These are phyloP conservation scores for Gnaphalium uliginosum DNA, from an alignment of 129 eudicot species.

Conservation along the genomic window DNA sequence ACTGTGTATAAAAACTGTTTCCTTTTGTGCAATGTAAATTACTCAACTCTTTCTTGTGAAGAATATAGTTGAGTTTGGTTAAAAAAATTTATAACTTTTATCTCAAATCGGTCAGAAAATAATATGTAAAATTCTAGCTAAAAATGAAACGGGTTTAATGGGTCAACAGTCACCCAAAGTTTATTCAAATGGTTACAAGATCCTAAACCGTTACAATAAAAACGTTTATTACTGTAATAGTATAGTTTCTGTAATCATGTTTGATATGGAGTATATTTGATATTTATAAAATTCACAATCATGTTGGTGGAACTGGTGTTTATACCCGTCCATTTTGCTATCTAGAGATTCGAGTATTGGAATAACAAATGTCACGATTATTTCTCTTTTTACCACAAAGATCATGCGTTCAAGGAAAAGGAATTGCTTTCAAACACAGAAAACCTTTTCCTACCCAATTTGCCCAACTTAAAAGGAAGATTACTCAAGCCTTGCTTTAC, in stretches of 20 bases:
- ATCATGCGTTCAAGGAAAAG: background rate
- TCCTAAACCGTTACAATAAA: background rate
- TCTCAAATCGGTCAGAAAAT: background rate
- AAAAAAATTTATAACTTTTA: background rate
- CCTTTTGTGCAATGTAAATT: background rate
- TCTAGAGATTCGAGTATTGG: constrained; percentile 6
- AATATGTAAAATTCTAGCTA: background rate
- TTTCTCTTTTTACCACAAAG: constrained; percentile 5
- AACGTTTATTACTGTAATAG: background rate
- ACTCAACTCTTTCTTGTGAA: background rate
- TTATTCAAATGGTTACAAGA: background rate
- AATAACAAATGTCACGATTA: constrained; percentile 2
- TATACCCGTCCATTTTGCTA: constrained; percentile 1
- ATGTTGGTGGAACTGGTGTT: background rate
- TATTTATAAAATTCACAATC: background rate
- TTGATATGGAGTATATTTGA: background rate
- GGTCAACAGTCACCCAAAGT: background rate
- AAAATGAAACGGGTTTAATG: background rate
- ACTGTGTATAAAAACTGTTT: background rate
- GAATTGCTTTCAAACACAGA: background rate
- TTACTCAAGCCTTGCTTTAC: constrained; percentile 8
- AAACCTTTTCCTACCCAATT: constrained; percentile 1
- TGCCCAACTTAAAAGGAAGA: background rate
- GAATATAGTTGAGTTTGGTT: background rate
- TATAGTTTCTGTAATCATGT: background rate